Base-by-base conservation (phyloP, 176 grass and related monocot species). In the Pharus latifolius region DNA sequence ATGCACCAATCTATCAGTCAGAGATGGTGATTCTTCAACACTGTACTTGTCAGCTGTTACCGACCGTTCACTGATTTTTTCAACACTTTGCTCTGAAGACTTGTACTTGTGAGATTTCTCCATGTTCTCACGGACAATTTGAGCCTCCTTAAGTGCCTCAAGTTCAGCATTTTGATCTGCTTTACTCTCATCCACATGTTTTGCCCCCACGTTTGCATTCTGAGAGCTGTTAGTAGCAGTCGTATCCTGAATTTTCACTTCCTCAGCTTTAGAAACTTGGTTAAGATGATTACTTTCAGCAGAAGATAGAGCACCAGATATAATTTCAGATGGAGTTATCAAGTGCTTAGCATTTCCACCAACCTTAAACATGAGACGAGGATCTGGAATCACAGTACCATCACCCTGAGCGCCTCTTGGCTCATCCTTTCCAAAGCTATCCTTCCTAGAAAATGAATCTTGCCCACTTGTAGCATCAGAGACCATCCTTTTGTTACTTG, bases 291-390 rank as follows among this genome's bases (percentile, higher is more conserved):
- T 35, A 27, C 26, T 78, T 75, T 88, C 84, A 49, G 77, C 49
- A 57, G 84, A 67, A n/a, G 80, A 52, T 35, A 84, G 57, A 28
- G 83, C 74, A 77, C 89, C 89, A 65, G 89, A 87, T 75, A 97
- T 73, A 63, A 90, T 93, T 84, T 90, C 83, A 52, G 80, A 90
- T 34, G 81, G 86, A 78, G 87, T 98, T 70, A 93, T 75, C 60
- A 98, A 73, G 46, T 90, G 86, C 14, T 56, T 78, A 67, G 85
- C 3, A 13, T 83, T 87, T 22, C 53, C 73, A 81, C 68, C 50
- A 1, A 31, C 35, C 15, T 79, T 84, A 89, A 90, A 73, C 49
- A 67, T 72, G 60, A 88, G 67, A 70, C 30, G 67, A 69, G 74
- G 55, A 87, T 80, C 78, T 27, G 73, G 63, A 67, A 79, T 50